phyloP scores from a whole-genome alignment of 2,329 filamentous ascomycete genomes.

The Aspergillus unguis region DNA sequence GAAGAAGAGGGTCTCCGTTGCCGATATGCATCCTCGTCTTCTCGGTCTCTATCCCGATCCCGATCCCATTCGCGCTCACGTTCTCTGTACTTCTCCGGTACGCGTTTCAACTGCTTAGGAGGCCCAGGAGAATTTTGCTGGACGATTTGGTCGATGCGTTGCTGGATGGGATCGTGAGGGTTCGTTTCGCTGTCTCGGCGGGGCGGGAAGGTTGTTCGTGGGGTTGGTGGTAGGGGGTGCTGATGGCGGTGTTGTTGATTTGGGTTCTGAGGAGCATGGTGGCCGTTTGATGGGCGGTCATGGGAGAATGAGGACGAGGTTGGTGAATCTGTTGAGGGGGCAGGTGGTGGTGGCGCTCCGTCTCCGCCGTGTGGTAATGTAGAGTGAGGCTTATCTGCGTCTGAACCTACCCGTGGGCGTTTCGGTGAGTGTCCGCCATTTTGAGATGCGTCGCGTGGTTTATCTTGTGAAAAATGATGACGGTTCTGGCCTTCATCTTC shows the following conservation, averaged over 20 bases:
- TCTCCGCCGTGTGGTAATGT: neutral
- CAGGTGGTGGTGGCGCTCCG: neutral
- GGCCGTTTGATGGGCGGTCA: slow-evolving; percentile 19
- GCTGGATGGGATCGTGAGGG: slow-evolving; percentile 32
- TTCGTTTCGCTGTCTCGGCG: slow-evolving; percentile 18
- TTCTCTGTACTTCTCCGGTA: slow-evolving; percentile 10
- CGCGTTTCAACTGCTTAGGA: slow-evolving; percentile 13
- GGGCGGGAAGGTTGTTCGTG: slow-evolving; percentile 14
- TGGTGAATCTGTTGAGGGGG: neutral
- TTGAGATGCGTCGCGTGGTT: slow-evolving; percentile 12
- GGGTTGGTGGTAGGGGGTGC: slow-evolving; percentile 20
- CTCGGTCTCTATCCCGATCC: slow-evolving; percentile 18
- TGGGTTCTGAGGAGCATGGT: slow-evolving; percentile 4
- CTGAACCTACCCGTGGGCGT: slow-evolving; percentile 32
- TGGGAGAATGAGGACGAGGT: slow-evolving; percentile 12
- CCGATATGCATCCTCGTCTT: slow-evolving; percentile 17
- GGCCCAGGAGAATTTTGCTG: slow-evolving; percentile 22
- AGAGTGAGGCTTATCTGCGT: slow-evolving; percentile 14
- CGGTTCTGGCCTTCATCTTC: slow-evolving; percentile 19
- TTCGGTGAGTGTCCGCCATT: slow-evolving; percentile 37
- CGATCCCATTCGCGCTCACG: neutral
- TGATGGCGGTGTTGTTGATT: slow-evolving; percentile 19
- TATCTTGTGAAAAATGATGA: slow-evolving; percentile 10
- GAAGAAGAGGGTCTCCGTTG: slow-evolving; percentile 14
- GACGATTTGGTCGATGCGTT: slow-evolving; percentile 38